Percentiles rank a stretch among this genome's conserved stretches.
These are phyloP conservation scores for Cyclotella choctawhatcheeana DNA, from an alignment of 108 stramenopile species.

Conservation along the genomic window DNA sequence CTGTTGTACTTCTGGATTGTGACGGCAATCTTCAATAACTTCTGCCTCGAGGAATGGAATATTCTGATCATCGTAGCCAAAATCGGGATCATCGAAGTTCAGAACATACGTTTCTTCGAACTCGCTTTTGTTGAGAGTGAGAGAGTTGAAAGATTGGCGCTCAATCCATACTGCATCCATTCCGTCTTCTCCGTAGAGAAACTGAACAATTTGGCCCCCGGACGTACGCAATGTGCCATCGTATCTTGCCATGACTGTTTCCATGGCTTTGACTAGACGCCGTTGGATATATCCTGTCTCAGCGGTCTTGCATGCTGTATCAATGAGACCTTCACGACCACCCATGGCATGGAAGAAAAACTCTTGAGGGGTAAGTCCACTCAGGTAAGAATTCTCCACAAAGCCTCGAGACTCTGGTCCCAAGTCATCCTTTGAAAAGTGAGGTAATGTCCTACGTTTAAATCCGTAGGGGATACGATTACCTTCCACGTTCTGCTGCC, in stretches of 20 bases:
- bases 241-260: conserved; percentile 97
- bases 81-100: conserved; percentile 81
- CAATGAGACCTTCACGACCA: conserved; percentile 98
- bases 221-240: conserved; percentile 97
- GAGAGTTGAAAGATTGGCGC: conserved; percentile 90
- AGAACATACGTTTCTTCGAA: conserved; percentile 82
- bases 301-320: conserved; percentile 99
- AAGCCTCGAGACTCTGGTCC: conserved; percentile 98
- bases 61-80: conserved; percentile 83
- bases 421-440: conserved; percentile 98
- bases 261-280: conserved; percentile 98
- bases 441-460: conserved; percentile 95
- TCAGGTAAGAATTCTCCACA: conserved; percentile 98
- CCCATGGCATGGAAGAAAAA: conserved; percentile 99
- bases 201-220: conserved; percentile 95
- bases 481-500: conserved; percentile 99
- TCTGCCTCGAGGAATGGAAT: conserved; percentile 85
- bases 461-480: conserved; percentile 99
- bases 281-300: conserved; percentile 99
- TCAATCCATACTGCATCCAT: conserved; percentile 99
- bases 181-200: conserved; percentile 99
- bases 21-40: conserved; percentile 84
- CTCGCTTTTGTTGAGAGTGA: conserved; percentile 77
- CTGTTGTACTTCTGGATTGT: conserved; percentile 86
- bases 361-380: conserved; percentile 97